phyloP scores from a whole-genome alignment of 306 rosid genomes.

The Gastrolobium villosum region DNA sequence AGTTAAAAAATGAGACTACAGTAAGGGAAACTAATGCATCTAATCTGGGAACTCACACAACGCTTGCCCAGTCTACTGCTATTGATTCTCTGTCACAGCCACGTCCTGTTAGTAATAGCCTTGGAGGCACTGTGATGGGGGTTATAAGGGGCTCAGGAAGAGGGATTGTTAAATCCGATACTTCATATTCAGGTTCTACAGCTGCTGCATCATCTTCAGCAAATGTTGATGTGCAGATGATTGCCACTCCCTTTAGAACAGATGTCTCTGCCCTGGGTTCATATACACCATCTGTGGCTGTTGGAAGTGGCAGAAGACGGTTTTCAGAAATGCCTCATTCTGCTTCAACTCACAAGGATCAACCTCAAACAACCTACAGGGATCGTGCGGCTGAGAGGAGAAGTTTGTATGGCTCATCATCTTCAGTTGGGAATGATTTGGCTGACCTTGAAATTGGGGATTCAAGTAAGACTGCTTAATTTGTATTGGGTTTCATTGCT shows the following conservation, averaged over 20 bases:
- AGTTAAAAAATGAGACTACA: constrained; percentile 62
- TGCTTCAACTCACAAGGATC: constrained; percentile 75
- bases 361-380: constrained; percentile 78
- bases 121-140: constrained; percentile 92
- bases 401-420: constrained; percentile 89
- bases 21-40: constrained; percentile 63
- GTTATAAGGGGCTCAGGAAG: constrained; percentile 98
- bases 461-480: constrained; percentile 78
- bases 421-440: constrained; percentile 67
- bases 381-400: constrained; percentile 99
- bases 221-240: constrained; percentile 59
- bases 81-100: constrained; percentile 73
- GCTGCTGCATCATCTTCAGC: constrained; percentile 57
- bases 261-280: constrained; percentile 89
- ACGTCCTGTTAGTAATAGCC: constrained; percentile 85
- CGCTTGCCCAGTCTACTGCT: constrained; percentile 55
- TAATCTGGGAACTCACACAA: constrained; percentile 56
- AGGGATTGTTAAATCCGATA: constrained; percentile 73
- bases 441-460: constrained; percentile 73
- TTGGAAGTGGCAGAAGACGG: constrained; percentile 85
- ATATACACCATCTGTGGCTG: constrained; percentile 63
- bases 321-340: constrained; percentile 94
- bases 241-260: constrained; percentile 77
- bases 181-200: constrained; percentile 59
- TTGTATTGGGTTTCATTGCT: constrained; percentile 40